Base-by-base conservation (phyloP, 208 protist genomes). In the Herpetomonas tarakana region DNA sequence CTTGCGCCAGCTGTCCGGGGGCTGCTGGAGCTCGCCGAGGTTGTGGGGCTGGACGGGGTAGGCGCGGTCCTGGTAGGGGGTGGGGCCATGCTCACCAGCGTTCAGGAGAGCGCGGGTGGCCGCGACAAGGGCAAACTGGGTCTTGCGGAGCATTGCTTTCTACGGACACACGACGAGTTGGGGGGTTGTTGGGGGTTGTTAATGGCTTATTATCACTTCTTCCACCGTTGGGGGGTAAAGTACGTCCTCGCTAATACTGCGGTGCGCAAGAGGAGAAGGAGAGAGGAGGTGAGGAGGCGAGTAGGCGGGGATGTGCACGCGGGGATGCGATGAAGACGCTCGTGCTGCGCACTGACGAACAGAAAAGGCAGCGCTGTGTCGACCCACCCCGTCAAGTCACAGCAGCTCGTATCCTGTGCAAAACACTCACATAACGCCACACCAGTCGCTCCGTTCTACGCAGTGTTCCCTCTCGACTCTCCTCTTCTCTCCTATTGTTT, bases 11-110 rank as follows among this genome's bases (percentile, higher is more conserved):
- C 67, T 74, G 26, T 89, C 83, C 62, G 83, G 82, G 14, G 83
- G 83, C 66, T 86, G 78, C 75, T 89, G 72, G 25, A 89, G 74
- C 68, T 91, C 79, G 62, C 83, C 82, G 50, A 94, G 74, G 46
- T 80, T 64, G 50, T 94, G 87, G 14, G 87, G 87, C 65, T 94
- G 87, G 28, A 91, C 74, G 27, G 87, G 83, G 76, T 91, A 94
- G 35, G 76, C 65, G 64, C 86, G 86, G 67, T 94, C 87, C 68
- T 94, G 87, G 70, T 90, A 94, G 12, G 81, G 77, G 14, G 73
- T 86, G 39, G 83, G 83, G 50, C 83, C 83, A 41, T 65, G 70
- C 21, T 62, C 66, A 39, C 70, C 58, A 35, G 79, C 82, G 54
- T 68, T 83, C 44, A 88, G 76, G 21, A 86, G 59, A 19, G 78